Evolutionary conservation across 1,284 basidiomycete species (phyloP), one percentile per base, ranked within the genome.

Genomic region (Pterula multifida): DNA sequence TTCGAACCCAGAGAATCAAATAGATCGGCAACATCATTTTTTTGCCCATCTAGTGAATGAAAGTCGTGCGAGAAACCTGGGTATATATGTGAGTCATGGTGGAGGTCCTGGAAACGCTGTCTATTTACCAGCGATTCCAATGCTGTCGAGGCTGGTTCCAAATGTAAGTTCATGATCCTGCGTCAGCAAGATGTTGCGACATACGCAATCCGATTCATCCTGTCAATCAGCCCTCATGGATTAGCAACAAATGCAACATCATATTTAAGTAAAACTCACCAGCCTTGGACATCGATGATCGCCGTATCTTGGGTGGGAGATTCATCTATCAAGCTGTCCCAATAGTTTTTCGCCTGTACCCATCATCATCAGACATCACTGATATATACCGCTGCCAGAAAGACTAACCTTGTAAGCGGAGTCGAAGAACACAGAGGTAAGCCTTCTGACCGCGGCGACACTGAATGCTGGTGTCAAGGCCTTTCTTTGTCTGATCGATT

Each of bases 201-300:
- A 26, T 58, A 75, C 73, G 75, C 68, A 19, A 75, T 61, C 19
- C 60, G 62, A 53, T 75, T 75, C 73, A 75, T 73, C 70, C 75
- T 67, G n/a, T 22, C n/a, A n/a, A n/a, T n/a, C n/a, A n/a, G n/a
- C n/a, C n/a, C n/a, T n/a, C n/a, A n/a, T n/a, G n/a, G n/a, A n/a
- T n/a, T n/a, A n/a, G n/a, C n/a, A n/a, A n/a, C n/a, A n/a, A n/a
- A n/a, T n/a, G n/a, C n/a, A n/a, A n/a, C n/a, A n/a, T n/a, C n/a
- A n/a, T n/a, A n/a, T n/a, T n/a, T n/a, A n/a, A n/a, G n/a, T n/a
- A n/a, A 17, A n/a, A 61, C 68, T 3, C 52, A 76, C 76, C 75
- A 79, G 52, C 63, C 59, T 56, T 81, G 72, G 3, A 81, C 75
- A 22, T 82, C 75, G 22, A 81, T 75, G 6, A 73, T 52, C 0